Evolutionary conservation across 202 grass and related monocot species (phyloP), one percentile per base, ranked within the genome.

Genomic region (Eragrostis tef): DNA sequence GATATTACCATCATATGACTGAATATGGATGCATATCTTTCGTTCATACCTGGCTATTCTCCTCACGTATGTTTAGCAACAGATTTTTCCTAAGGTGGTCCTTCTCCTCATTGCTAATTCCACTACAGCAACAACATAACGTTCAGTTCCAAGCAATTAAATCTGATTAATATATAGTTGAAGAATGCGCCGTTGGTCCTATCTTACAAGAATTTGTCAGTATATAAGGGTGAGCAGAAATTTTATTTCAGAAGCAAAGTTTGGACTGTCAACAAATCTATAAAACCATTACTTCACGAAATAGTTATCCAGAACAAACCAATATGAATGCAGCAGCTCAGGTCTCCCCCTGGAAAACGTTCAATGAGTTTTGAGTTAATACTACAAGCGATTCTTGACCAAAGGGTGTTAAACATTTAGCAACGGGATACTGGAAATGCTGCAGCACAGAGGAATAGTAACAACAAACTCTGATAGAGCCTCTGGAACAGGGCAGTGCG

Each of bases 21-120:
- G 24, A 39, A 63, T 50, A 43, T 25, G 39, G 6, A 46, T 63
- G 22, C 20, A 66, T 34, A 27, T 52, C 75, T 74, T 22, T 75
- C 43, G 72, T 78, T 36, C 74, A 71, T 16, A 98, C 96, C 96
- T 98, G 88, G 45, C 77, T 90, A 75, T 98, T 95, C 83, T 95
- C 92, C 80, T 98, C 96, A 16, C 89, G 86, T 72, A 98, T 93
- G 78, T 95, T 94, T 73, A 93, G 81, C 79, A 98, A 56, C 29
- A 98, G 90, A 79, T 90, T 98, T 77, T 93, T 95, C 57, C 96
- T 81, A 56, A 98, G 90, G 72, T 98, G 92, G 60, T 83, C 87
- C 87, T 98, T 98, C 79, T 98, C 96, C 83, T 98, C 96, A 13
- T 91, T 95, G 85, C 87, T 93, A 85, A 98, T 98, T 68, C 88